These are phyloP conservation scores for Backusella westeae DNA, from an alignment of 192 early-diverging fungal species.

Conservation along the genomic window DNA sequence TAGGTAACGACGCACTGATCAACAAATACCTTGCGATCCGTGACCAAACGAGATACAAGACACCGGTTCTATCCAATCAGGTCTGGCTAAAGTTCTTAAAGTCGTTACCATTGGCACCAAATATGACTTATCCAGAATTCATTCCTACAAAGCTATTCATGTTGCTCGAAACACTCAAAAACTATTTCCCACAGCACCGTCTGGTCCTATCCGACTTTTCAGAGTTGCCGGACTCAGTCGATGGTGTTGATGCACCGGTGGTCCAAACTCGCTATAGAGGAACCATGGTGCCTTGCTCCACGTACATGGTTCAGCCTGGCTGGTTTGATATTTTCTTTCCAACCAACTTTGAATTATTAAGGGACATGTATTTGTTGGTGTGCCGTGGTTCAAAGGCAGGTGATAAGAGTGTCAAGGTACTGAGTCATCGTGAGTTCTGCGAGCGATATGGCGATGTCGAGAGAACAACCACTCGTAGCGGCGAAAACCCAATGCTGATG, in stretches of 20 bases:
- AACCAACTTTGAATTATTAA: constrained; percentile 89
- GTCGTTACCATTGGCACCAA: constrained; percentile 78
- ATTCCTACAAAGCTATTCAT: constrained; percentile 82
- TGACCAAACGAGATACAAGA: constrained; percentile 54
- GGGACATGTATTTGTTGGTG: constrained; percentile 70
- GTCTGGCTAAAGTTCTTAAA: constrained; percentile 38
- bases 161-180: constrained; percentile 73
- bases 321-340: constrained; percentile 99
- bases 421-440: constrained; percentile 82
- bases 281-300: constrained; percentile 91
- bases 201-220: constrained; percentile 91
- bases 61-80: constrained; percentile 56
- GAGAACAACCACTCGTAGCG: constrained; percentile 72
- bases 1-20: constrained; percentile 75
- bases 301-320: constrained; percentile 96
- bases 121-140: constrained; percentile 84
- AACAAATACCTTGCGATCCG: constrained; percentile 64
- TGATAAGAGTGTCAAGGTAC: constrained; percentile 51
- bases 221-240: constrained; percentile 77
- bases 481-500: constrained; percentile 93
- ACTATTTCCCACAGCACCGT: constrained; percentile 82
- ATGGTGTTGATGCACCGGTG: constrained; percentile 84
- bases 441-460: constrained; percentile 72
- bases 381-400: constrained; percentile 47
- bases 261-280: constrained; percentile 92